Base-by-base conservation (phyloP, 768 basidiomycete genomes). In the Lactarius deliciosus region DNA sequence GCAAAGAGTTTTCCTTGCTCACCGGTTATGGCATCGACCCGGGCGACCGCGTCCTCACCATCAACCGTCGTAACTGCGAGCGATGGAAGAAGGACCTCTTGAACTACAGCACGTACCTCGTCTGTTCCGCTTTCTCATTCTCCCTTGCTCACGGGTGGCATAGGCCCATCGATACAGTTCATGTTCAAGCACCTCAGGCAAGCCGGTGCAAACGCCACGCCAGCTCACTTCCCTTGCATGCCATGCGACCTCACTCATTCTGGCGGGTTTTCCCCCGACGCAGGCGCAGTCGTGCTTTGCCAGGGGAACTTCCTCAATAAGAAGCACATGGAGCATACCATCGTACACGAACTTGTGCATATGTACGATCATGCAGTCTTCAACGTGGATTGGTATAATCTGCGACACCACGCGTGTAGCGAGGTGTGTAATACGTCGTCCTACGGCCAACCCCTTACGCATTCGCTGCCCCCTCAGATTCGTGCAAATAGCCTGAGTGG, bases 311-410 rank as follows among this genome's bases (percentile, higher is more conserved):
- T 95, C 72, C 83, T 87, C 75, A 85, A 81, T 75, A 89, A 92
- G 74, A 84, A 83, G 41, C 94, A 97, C 72, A 89, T 96, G 90
- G 95, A 98, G 76, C 86, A 93, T 73, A 96, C 96, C 36, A 79
- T 99, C 40, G 84, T 91, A 25, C 97, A 99, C 73, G 97, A 99
- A 75, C 84, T 98, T 56, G 78, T 98, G 30, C 97, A 98, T 74
- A 88, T 94, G 84, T 98, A 92, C 75, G 97, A 99, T 76, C 92
- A 96, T 69, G 91, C 92, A 77, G 87, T 87, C 76, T 98, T 98
- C 80, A 92, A 94, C 68, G 91, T 97, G 1, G 87, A 97, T 75
- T 97, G 93, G 95, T 77, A 76, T 57, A 91, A 98, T 77, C 74
- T 98, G 64, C 80, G 94, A 65, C 95, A 97, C 79, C 94, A 97